Evolutionary conservation across 495 filamentous ascomycete genomes (phyloP), one percentile per base, ranked within the genome.

Genomic region (Neurospora tetrasperma): DNA sequence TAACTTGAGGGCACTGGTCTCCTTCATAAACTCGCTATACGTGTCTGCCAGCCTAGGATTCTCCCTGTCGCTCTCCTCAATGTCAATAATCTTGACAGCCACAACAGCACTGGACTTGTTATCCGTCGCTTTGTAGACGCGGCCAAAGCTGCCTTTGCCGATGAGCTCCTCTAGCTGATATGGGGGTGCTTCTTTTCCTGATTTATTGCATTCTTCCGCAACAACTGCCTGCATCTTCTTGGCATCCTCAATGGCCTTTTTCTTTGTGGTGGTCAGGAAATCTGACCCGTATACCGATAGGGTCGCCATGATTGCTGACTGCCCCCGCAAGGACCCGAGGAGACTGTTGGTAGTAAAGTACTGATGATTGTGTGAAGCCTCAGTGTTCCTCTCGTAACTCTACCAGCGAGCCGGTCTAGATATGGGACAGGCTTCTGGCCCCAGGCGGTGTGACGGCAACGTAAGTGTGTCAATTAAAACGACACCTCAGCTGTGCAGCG

Each of bases 11-110:
- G 95, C 90, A 71, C 88, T 92, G 75, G 96, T 94, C 82, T 99
- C 96, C 76, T 95, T 94, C 73, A 93, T 88, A 75, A 94, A 93
- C 75, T 94, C 92, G 77, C 90, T 89, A 79, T 96, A 92, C 5
- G 92, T 92, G 77, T 94, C 86, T 70, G 90, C 91, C 76, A 94
- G 90, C 72, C 90, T 89, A 40, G 90, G 89, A 75, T 92, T 91
- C 23, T 89, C 80, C 16, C 91, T 86, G 81, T 98, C 96, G 69
- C 90, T 85, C 69, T 91, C 90, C 78, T 99, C 96, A n/a, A 97
- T 91, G 78, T 98, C 93, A 78, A 98, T 90, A 73, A 98, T 94
- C 79, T 99, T 99, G 79, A 99, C 90, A 5, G 96, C 96, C 4
- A 98, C 93, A 27, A 95, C 78, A 23, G 86, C 81, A 35, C 88